Conservation (phyloP, 1,284 basidiomycete genomes). For the Puccinia polysora region DNA sequence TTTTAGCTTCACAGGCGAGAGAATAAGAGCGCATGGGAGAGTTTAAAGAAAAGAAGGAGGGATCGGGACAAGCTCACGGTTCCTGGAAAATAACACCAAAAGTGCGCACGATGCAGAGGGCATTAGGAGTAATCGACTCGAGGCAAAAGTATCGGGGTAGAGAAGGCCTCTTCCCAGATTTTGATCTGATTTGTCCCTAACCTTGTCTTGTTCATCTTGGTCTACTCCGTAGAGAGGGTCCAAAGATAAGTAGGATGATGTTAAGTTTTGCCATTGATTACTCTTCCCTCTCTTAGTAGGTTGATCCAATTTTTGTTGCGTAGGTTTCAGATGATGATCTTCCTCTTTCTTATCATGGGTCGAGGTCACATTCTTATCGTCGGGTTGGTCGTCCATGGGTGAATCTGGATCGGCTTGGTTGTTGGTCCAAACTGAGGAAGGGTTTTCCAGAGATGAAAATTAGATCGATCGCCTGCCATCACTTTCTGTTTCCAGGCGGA, state of each 20-base stretch:
- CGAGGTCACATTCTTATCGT: not conserved
- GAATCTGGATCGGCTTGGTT: conserved; percentile 14
- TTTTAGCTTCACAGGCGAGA: not conserved
- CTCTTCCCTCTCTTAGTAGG: conserved; percentile 8
- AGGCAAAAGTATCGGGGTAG: conserved; percentile 42
- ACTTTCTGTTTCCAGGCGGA: too few species aligned
- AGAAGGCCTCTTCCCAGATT: conserved; percentile 35
- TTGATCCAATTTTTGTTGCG: not conserved
- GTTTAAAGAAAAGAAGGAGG: not conserved
- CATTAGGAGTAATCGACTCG: conserved; percentile 37
- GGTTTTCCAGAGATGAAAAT: not conserved
- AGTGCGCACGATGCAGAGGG: conserved; percentile 38
- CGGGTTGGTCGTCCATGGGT: not conserved
- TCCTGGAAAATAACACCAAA: conserved; percentile 34
- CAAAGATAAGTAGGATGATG: conserved; percentile 37
- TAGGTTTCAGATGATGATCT: not conserved
- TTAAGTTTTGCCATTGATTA: conserved; percentile 41
- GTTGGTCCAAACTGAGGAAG: conserved; percentile 32
- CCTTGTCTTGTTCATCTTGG: conserved; percentile 13
- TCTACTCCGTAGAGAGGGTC: conserved; percentile 36
- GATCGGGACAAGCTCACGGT: conserved; percentile 10
- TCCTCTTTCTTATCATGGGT: conserved; percentile 50
- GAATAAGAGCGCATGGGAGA: not conserved
- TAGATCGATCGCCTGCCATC: not conserved
- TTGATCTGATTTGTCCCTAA: conserved; percentile 13